Evolutionary conservation across 1,284 basidiomycete genomes (phyloP).

Genomic region (Rhodofomes roseus): DNA sequence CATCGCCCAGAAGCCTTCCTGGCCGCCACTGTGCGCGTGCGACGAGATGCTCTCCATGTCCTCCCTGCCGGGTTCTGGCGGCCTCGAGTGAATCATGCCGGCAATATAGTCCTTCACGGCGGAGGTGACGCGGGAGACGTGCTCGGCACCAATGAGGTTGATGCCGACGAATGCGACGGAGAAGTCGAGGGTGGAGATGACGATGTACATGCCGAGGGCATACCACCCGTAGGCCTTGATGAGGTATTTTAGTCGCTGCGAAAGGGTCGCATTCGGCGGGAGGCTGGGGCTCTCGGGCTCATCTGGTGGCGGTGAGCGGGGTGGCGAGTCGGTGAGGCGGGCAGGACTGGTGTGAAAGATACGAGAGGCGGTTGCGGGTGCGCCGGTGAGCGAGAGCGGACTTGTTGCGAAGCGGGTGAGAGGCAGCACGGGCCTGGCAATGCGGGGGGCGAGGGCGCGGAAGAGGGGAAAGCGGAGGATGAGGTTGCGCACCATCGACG

Average conservation of each 20-base stretch:
- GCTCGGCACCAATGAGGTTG: slow-evolving; percentile 87
- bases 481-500: slow-evolving; percentile 27
- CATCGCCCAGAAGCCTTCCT: slow-evolving; percentile 87
- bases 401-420: slow-evolving; percentile 27
- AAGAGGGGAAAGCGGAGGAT: slow-evolving; percentile 31
- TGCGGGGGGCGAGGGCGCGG: slow-evolving; percentile 30
- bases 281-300: slow-evolving; percentile 15
- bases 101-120: slow-evolving; percentile 50
- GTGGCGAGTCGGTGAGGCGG: slow-evolving; percentile 32
- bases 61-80: slow-evolving; percentile 63
- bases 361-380: slow-evolving; percentile 31
- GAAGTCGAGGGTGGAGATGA: slow-evolving; percentile 76
- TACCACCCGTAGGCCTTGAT: slow-evolving; percentile 94
- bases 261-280: slow-evolving; percentile 51
- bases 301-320: slow-evolving; percentile 17
- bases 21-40: slow-evolving; percentile 30
- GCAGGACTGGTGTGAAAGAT: slow-evolving; percentile 48
- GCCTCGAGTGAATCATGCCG: slow-evolving; percentile 43
- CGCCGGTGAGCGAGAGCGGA: slow-evolving; percentile 18
- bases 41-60: slow-evolving; percentile 40
- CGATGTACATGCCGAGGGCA: slow-evolving; percentile 82
- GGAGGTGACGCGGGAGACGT: slow-evolving; percentile 70
- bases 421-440: slow-evolving; percentile 37
- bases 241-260: slow-evolving; percentile 79
- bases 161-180: slow-evolving; percentile 80